Base-by-base conservation (phyloP, 1,284 basidiomycete species). In the Apiotrichum brassicae region DNA sequence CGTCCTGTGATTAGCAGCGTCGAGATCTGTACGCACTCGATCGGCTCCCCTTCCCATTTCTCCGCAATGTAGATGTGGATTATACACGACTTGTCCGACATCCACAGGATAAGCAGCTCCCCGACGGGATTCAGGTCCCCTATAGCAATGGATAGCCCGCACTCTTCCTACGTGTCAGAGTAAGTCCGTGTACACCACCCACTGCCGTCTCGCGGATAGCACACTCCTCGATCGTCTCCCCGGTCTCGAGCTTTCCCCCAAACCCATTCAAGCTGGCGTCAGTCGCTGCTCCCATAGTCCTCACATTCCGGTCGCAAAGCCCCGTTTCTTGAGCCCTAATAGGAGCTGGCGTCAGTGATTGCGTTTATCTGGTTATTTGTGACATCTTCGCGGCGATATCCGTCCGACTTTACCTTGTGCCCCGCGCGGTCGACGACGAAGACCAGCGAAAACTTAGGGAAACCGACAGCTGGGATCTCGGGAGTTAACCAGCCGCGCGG, bases 251-350 rank as follows among this genome's bases (percentile, higher is more conserved):
- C 66, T 86, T 87, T 3, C 85, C 85, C 6, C 84, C 85, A 56
- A 85, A 87, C 2, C 84, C 84, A 57, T 85, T 85, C 57, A 78
- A 6, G 20, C 24, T 19, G 7, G 9, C 8, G 13, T n/a, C 38
- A 36, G 14, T 12, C 7, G 19, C 28, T 2, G 3, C 16, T 30
- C 6, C 9, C 11, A 2, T 9, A 13, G 20, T 4, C 53, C 81
- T 52, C 57, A 84, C 83, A 80, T 73, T 50, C 77, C 75, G 33
- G 74, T 67, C 3, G 84, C 85, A 60, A 85, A 81, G 1, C 84
- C 85, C 30, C 85, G 76, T 63, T 84, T 85, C 69, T 87, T 87
- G 57, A 77, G 76, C 4, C 85, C 84, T 0, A 87, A 75, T 2
- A 86, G 72, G 6, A 86, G 73, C 76, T 77, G 43, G 13, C 28